Conservation (phyloP, 2,329 filamentous ascomycete species). For the Pseudophaeomoniella oleicola region DNA sequence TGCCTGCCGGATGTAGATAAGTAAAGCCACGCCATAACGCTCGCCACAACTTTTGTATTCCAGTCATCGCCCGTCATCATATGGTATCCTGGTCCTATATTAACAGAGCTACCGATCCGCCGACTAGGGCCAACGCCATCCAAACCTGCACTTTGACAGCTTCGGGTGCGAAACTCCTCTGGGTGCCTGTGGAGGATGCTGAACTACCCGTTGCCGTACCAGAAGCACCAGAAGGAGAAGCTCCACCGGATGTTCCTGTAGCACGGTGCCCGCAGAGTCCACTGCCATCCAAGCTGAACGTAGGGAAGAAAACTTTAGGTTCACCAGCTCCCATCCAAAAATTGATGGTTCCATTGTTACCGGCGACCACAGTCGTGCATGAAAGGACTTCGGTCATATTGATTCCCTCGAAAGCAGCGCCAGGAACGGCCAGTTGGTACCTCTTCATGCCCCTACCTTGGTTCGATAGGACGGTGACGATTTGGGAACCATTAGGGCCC, state of each 20-base stretch:
- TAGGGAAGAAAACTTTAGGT: constrained; percentile 1
- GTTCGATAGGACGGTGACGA: constrained; percentile 31
- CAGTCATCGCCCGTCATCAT: too few species aligned
- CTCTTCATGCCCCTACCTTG: not conserved
- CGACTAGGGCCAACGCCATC: too few species aligned
- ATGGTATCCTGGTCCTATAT: too few species aligned
- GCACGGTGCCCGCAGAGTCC: not conserved
- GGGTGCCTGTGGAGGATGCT: not conserved
- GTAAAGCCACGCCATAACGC: too few species aligned
- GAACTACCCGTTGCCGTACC: too few species aligned
- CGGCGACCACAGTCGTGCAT: not conserved
- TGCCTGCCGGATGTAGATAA: too few species aligned
- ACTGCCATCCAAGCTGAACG: not conserved
- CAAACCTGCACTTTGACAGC: not conserved
- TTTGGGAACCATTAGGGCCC: constrained; percentile 23
- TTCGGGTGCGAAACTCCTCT: not conserved
- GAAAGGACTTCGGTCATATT: not conserved
- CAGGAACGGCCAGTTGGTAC: not conserved
- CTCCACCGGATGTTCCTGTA: not conserved
- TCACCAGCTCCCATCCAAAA: not conserved
- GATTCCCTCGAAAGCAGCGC: not conserved
- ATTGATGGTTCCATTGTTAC: not conserved
- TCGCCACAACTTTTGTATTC: too few species aligned
- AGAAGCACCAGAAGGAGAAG: not conserved
- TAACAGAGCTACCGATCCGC: too few species aligned